Evolutionary conservation across 164 flowering plant species (phyloP), one percentile per base, ranked within the genome.

Genomic region (Platanus orientalis): DNA sequence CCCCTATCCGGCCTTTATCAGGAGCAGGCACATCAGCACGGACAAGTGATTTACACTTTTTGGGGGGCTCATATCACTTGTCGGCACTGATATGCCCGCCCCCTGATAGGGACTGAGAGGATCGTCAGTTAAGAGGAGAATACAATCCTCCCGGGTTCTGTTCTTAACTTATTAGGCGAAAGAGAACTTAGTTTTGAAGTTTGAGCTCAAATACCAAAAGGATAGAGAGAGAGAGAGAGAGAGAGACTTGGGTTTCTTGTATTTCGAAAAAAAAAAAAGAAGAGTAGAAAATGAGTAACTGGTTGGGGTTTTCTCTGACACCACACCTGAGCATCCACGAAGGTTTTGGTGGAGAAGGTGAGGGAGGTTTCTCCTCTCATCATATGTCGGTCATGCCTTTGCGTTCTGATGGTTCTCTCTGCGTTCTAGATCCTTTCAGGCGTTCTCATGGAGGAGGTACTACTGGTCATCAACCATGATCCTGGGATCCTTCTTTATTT

Each of bases 231-330:
- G 34, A 61, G 58, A 52, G 42, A 69, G 61, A 58, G 50, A 58
- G 54, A 58, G 34, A 61, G 58, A 52, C 54, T 60, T 61, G 51
- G 56, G 21, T 40, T 47, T 48, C n/a, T n/a, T n/a, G n/a, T n/a
- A n/a, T n/a, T n/a, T n/a, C n/a, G n/a, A n/a, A n/a, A n/a, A n/a
- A n/a, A n/a, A n/a, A n/a, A n/a, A n/a, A n/a, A n/a, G n/a, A n/a
- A n/a, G 27, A 24, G n/a, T 45, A 52, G 27, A 57, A 42, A 17
- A 88, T 80, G 84, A 84, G 80, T 62, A 78, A 84, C 44, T 89
- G 96, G 96, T 58, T 85, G 77, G 96, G 90, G 6, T 89, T 89
- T 44, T 85, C 96, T 69, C 73, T 85, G 61, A 78, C 83, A 57
- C 84, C 90, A 5, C 88, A 79, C 78, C 72, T 79, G 57, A 84